Evolutionary conservation across 305 asterid species (phyloP).

Genomic region (Fraxinus ornus): DNA sequence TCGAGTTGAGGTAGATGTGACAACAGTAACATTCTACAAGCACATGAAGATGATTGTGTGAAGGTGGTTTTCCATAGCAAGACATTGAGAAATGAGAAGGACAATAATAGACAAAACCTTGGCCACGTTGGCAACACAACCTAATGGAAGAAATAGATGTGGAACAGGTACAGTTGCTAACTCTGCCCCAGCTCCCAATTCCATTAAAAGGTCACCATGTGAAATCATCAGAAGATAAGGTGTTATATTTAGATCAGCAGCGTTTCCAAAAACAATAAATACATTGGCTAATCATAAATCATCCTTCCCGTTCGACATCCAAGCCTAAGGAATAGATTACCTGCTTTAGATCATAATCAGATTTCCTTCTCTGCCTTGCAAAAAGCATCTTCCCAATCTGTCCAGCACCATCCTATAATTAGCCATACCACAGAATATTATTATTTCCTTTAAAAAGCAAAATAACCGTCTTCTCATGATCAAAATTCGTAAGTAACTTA

Average conservation of each 20-base stretch:
- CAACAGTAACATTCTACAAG: conserved; percentile 83
- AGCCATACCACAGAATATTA: no score
- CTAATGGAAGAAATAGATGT: conserved; percentile 89
- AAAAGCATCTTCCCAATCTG: conserved; percentile 96
- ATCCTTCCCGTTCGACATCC: conserved; percentile 10
- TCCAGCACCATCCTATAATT: conserved; percentile 93
- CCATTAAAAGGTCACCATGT: conserved; percentile 87
- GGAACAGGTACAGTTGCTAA: conserved; percentile 86
- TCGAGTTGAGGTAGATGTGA: conserved; percentile 94
- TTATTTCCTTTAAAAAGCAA: no score
- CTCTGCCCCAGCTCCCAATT: conserved; percentile 95
- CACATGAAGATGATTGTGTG: conserved; percentile 27
- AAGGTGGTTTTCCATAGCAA: conserved; percentile 16
- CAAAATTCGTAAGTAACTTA: no score
- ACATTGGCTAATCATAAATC: neutral
- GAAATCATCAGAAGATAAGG: conserved; percentile 16
- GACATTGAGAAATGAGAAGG: conserved; percentile 10
- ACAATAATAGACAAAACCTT: conserved; percentile 54
- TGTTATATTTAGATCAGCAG: neutral
- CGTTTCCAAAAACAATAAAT: neutral
- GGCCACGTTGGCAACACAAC: conserved; percentile 95
- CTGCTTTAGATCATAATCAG: conserved; percentile 90
- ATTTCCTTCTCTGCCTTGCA: conserved; percentile 85
- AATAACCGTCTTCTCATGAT: no score
- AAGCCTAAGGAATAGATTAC: conserved; percentile 36